phyloP scores from a whole-genome alignment of 73 alveolate genomes.

The Paramecium tetraurelia region DNA sequence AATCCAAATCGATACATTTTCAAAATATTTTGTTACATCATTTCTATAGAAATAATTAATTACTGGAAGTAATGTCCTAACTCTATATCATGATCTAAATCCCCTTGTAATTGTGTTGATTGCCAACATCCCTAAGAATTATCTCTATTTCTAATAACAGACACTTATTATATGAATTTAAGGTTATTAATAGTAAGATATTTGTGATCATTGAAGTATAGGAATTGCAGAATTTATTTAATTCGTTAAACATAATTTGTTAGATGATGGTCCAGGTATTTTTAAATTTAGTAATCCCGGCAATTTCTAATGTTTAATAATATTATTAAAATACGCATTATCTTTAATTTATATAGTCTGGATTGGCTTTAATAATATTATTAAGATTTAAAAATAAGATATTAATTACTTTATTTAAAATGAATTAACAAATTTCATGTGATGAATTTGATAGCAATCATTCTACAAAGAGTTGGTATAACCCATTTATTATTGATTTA shows the following conservation, averaged over 20 bases:
- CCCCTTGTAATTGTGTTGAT: too few relatives aligned
- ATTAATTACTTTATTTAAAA: neutral
- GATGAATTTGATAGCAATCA: constrained; percentile 11
- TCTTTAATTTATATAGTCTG: neutral
- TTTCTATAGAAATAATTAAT: too few relatives aligned
- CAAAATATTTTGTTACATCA: too few relatives aligned
- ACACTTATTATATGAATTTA: neutral
- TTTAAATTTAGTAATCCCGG: neutral
- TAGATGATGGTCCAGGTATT: neutral
- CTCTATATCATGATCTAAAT: too few relatives aligned
- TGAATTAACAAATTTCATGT: neutral
- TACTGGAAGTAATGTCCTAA: too few relatives aligned
- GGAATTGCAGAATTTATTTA: neutral
- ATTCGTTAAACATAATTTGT: neutral
- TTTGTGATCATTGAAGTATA: neutral
- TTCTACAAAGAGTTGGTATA: constrained; percentile 8
- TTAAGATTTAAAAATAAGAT: neutral
- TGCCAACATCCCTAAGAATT: too few relatives aligned
- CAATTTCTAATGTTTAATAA: neutral
- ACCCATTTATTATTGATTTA: neutral
- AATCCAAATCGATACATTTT: too few relatives aligned
- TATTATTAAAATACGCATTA: constrained; percentile 19
- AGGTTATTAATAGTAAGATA: neutral
- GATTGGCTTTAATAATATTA: constrained; percentile 24
- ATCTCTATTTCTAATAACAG: too few relatives aligned